Evolutionary conservation across 2,329 filamentous ascomycete species (phyloP).

Genomic region (Epichloe uncinata): DNA sequence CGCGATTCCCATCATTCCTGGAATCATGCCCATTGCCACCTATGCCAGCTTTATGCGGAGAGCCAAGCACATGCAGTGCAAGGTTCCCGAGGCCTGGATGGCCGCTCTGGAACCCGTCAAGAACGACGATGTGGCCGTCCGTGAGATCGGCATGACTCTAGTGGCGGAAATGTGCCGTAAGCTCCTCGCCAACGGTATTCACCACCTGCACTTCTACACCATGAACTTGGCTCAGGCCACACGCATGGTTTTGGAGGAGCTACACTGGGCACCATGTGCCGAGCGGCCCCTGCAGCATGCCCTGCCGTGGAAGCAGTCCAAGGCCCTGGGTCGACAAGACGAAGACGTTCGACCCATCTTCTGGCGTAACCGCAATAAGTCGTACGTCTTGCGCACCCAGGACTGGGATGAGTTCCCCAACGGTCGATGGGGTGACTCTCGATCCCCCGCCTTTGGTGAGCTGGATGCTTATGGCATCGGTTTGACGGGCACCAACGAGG

Average conservation of each 20-base stretch:
- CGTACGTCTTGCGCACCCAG: constrained; percentile 87
- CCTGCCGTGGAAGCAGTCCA: constrained; percentile 92
- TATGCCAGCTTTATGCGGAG: constrained; percentile 85
- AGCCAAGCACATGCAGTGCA: constrained; percentile 82
- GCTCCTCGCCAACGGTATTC: constrained; percentile 68
- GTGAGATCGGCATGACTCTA: constrained; percentile 75
- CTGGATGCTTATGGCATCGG: constrained; percentile 90
- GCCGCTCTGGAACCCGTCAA: constrained; percentile 80
- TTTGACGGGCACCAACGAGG: constrained; percentile 86
- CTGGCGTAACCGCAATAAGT: constrained; percentile 95
- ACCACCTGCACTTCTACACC: constrained; percentile 94
- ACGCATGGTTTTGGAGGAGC: constrained; percentile 83
- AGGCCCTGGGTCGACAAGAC: constrained; percentile 73
- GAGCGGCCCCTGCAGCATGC: constrained; percentile 72
- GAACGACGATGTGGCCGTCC: constrained; percentile 87
- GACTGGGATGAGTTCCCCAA: constrained; percentile 99
- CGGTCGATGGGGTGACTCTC: constrained; percentile 93
- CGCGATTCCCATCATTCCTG: constrained; percentile 67
- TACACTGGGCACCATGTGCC: constrained; percentile 65
- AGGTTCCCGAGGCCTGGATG: constrained; percentile 70
- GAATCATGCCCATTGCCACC: constrained; percentile 83
- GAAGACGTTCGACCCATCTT: constrained; percentile 98
- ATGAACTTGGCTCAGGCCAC: constrained; percentile 97
- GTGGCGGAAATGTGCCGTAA: constrained; percentile 84
- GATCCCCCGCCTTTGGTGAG: constrained; percentile 87